Evolutionary conservation across 2,329 filamentous ascomycete species (phyloP), one percentile per base, ranked within the genome.

Genomic region (Neopestalotiopsis sp.): DNA sequence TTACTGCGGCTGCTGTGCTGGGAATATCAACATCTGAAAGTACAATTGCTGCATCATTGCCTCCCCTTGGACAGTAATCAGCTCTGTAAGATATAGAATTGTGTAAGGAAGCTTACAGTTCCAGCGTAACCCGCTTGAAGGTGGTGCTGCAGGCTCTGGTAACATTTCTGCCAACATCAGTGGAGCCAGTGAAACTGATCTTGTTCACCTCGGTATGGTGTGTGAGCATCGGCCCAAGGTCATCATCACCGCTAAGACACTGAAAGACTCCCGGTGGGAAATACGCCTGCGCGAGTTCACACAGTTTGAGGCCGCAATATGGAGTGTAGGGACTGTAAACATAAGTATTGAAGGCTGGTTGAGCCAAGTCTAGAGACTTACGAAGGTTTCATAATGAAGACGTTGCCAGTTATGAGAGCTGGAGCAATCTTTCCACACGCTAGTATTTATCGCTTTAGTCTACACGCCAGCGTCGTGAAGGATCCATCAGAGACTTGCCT

Each of bases 91-190:
- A 7, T 1, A 59, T 14, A 17, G 10, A 28, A 20, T 32, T 32
- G 10, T 58, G 14, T n/a, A 1, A 1, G 28, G 56, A 3, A 20
- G 14, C 56, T 59, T 4, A 59, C 56, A 59, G 20, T 32, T 28
- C 56, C 5, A 59, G 56, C 30, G 24, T 32, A 7, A 32, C 24
- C 56, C 56, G 24, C 3, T 32, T 59, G 67, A 89, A 78, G 0
- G 85, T 87, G 74, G 81, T 81, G 28, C 83, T 78, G 66, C 81
- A 81, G 20, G 80, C 82, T 69, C 82, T 83, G 84, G 87, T 86
- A 73, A 89, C 84, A 77, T 84, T 86, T 80, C 87, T 88, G 38
- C 87, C 87, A 1, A 86, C 88, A 1, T 82, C 81, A 66, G 81
- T 85, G 38, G 84, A 87, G 14, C 87, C 87, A 6, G 87, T 88